These are phyloP conservation scores for Saururus chinensis DNA, from an alignment of 164 flowering plant genomes.

Conservation along the genomic window DNA sequence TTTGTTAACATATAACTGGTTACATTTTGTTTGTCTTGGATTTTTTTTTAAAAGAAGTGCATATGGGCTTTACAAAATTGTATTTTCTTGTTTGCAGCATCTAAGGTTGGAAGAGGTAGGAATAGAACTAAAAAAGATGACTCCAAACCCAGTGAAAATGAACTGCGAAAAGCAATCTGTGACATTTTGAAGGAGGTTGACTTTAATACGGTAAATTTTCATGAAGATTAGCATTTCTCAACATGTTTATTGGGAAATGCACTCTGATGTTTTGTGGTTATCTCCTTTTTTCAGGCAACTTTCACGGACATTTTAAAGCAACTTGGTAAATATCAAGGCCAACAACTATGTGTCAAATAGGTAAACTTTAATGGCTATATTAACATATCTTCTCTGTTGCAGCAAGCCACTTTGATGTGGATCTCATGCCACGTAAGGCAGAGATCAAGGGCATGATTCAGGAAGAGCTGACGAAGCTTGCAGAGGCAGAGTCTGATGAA, in stretches of 20 bases:
- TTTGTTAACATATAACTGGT: no score
- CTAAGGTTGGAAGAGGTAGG: slow-evolving; percentile 48
- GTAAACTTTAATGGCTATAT: no score
- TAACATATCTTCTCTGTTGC: slow-evolving; percentile 8
- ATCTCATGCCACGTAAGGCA: slow-evolving; percentile 61
- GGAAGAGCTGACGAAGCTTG: slow-evolving; percentile 83
- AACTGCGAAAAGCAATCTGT: slow-evolving; percentile 53
- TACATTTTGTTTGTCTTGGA: no score
- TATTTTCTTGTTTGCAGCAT: slow-evolving; percentile 24
- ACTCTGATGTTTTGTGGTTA: not conserved
- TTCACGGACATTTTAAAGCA: slow-evolving; percentile 72
- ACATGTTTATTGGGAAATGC: not conserved
- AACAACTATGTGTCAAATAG: not conserved
- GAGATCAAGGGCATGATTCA: slow-evolving; percentile 73
- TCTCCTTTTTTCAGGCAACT: slow-evolving; percentile 55
- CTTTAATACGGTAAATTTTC: slow-evolving; percentile 65
- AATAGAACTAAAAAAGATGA: slow-evolving; percentile 34
- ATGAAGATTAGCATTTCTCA: not conserved
- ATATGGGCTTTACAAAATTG: no score
- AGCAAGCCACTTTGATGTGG: slow-evolving; percentile 52
- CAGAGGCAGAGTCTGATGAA: slow-evolving; percentile 66
- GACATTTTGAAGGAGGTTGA: slow-evolving; percentile 87
- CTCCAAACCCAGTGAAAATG: slow-evolving; percentile 47
- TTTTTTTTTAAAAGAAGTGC: no score
- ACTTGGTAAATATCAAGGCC: slow-evolving; percentile 36